Base-by-base conservation (phyloP, 2,329 filamentous ascomycete genomes). In the Fusarium virguliforme region DNA sequence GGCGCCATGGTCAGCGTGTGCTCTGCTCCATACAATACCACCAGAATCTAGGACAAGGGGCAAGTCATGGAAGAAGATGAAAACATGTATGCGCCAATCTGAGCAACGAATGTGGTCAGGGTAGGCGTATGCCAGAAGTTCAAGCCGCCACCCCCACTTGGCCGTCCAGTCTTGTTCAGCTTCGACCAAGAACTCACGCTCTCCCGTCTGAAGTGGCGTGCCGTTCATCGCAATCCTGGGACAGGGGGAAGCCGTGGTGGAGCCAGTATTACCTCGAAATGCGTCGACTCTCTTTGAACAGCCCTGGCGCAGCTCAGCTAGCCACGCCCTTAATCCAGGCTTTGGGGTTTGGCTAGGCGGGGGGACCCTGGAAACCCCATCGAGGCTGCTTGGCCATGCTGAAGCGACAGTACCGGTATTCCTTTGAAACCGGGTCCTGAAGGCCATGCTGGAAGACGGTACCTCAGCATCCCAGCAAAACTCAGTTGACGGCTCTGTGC, bases 91-190 rank as follows among this genome's bases (percentile, higher is more conserved):
- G 9, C 24, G 35, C 59, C 30, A 61, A 15, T 34, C 30, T 7
- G 59, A 62, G 22, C 28, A 37, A n/a, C 18, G 30, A 41, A 22
- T 2, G 2, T 48, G 3, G 10, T 46, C 28, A 12, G 50, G 59
- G 18, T 46, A 4, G 13, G 32, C 38, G 26, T 56, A 56, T 7
- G 59, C 59, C 32, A 38, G 50, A 3, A 56, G 15, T 18, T 50
- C 48, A 6, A 62, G 60, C 22, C 37, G 40, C 60, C 60, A 62
- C 6, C 30, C 24, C 48, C 30, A 62, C 13, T 55, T 13, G 13
- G 10, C n/a, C 28, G 50, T 62, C 59, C 59, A 62, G 35, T 62
- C 37, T 18, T 60, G 34, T 18, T 41, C 37, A 26, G 28, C n/a
- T 2, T 6, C 10, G 32, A 56, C 28, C 18, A 12, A 34, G 22